Evolutionary conservation across 208 protist species (phyloP).

Genomic region (Wallacemonas rigidus): DNA sequence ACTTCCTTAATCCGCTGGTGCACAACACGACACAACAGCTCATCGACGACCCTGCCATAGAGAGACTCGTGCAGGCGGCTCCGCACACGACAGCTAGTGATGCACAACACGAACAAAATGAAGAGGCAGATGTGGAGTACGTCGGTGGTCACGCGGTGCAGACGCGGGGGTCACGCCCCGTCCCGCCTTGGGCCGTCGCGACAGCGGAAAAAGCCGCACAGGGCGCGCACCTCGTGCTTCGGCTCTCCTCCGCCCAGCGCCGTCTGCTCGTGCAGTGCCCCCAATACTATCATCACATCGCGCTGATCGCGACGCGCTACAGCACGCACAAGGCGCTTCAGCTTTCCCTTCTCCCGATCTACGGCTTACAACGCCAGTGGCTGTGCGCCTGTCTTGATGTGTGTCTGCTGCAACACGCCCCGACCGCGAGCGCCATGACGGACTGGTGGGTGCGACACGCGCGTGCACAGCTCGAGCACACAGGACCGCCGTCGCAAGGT

Average conservation of each 20-base stretch:
- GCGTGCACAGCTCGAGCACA: conserved; percentile 29
- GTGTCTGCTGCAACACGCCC: conserved; percentile 65
- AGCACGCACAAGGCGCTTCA: conserved; percentile 86
- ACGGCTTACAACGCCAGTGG: conserved; percentile 65
- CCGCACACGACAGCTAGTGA: too few species aligned
- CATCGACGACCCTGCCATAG: neutral
- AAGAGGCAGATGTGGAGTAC: neutral
- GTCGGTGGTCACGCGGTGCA: too few species aligned
- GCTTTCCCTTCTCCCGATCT: conserved; percentile 68
- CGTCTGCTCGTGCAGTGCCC: conserved; percentile 55
- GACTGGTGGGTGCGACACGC: conserved; percentile 40
- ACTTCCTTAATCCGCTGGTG: neutral
- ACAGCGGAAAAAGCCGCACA: too few species aligned
- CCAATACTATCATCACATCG: conserved; percentile 62
- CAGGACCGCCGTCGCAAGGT: neutral
- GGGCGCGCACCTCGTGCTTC: too few species aligned
- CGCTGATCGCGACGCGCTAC: conserved; percentile 51
- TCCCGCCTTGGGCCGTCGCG: too few species aligned
- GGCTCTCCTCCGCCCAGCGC: conserved; percentile 31
- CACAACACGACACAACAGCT: conserved; percentile 11
- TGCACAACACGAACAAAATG: neutral
- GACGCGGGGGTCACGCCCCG: too few species aligned
- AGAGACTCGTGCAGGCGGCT: too few species aligned
- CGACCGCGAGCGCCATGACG: conserved; percentile 47
- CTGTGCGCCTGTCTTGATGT: conserved; percentile 62